Conservation (phyloP, 2,329 filamentous ascomycete genomes). For the Ramularia collo-cygni region DNA sequence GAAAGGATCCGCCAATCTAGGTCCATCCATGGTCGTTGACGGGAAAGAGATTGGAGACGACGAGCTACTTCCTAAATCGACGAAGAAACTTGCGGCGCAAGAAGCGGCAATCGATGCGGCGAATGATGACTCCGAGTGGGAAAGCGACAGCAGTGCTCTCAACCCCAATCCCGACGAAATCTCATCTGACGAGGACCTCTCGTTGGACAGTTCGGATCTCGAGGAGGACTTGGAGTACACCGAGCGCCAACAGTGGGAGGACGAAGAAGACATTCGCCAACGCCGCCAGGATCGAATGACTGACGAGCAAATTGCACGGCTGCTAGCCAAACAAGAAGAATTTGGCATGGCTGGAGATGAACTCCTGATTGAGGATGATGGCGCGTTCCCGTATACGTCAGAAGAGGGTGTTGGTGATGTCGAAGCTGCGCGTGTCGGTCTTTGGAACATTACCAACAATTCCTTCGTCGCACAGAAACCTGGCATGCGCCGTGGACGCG, state of each 20-base stretch:
- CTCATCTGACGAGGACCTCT: constrained; percentile 29
- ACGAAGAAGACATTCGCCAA: constrained; percentile 37
- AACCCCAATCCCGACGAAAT: constrained; percentile 29
- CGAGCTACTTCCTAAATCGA: constrained; percentile 20
- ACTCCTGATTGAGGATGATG: constrained; percentile 47
- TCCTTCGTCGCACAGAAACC: constrained; percentile 16
- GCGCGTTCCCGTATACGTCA: constrained; percentile 10
- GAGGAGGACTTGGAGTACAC: constrained; percentile 28
- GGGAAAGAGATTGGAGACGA: constrained; percentile 26
- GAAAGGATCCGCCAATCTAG: constrained; percentile 8
- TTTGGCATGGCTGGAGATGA: constrained; percentile 56
- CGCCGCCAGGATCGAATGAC: constrained; percentile 38
- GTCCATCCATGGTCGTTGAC: constrained; percentile 25
- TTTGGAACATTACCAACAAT: constrained; percentile 22
- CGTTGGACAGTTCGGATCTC: constrained; percentile 33
- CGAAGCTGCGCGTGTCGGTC: constrained; percentile 25
- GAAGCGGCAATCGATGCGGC: constrained; percentile 9
- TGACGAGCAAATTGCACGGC: constrained; percentile 56
- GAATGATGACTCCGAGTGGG: constrained; percentile 14
- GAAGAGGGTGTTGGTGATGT: constrained; percentile 26
- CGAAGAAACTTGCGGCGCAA: constrained; percentile 1
- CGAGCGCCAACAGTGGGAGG: constrained; percentile 31
- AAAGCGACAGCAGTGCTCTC: constrained; percentile 14
- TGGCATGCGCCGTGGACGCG: constrained; percentile 14
- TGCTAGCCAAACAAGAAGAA: constrained; percentile 57